Base-by-base conservation (phyloP, 805 yeast genomes). In the Candida krabiensis region DNA sequence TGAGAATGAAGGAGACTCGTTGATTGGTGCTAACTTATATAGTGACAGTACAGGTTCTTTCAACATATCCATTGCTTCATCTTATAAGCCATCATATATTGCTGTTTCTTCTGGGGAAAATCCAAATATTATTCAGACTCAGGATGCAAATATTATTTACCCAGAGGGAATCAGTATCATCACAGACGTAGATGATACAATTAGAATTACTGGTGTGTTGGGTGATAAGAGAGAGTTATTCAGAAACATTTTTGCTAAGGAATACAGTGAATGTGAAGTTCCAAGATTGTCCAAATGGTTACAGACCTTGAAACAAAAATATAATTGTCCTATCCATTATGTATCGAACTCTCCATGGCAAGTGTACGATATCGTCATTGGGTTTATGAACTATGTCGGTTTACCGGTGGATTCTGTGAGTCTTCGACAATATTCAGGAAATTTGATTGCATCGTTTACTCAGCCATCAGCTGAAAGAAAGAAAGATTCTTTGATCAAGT, bases 281-380 rank as follows among this genome's bases (percentile, higher is more conserved):
- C 83, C 87, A 0, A 82, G 86, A 2, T 83, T 93, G 19, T 72
- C 84, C 3, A 69, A 71, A 24, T 88, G 96, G 89, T 87, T 77
- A 54, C 67, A 68, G 7, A 63, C 66, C n/a, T 56, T 90, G 26
- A 55, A 59, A 8, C 55, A 63, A 8, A 60, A 60, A 12, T 63
- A 54, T 28, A 56, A 70, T 9, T 71, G 79, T 29, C 71, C 80
- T 3, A 67, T 91, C 53, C 96, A 90, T 59, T 95, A 91, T 58
- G 98, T 95, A 2, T 90, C 97, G 6, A 93, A 95, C 63, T 81
- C 95, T 1, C 99, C 99, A 0, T 86, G 95, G 79, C 98, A 93
- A 60, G 64, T 93, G 17, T 89, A 72, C 58, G 72, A 78, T 14
- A 69, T 77, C 5, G 73, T 86, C 13, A 51, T 63, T 17, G 77